Conservation (phyloP, 2,329 filamentous ascomycete species). For the Helminthosporium solani region DNA sequence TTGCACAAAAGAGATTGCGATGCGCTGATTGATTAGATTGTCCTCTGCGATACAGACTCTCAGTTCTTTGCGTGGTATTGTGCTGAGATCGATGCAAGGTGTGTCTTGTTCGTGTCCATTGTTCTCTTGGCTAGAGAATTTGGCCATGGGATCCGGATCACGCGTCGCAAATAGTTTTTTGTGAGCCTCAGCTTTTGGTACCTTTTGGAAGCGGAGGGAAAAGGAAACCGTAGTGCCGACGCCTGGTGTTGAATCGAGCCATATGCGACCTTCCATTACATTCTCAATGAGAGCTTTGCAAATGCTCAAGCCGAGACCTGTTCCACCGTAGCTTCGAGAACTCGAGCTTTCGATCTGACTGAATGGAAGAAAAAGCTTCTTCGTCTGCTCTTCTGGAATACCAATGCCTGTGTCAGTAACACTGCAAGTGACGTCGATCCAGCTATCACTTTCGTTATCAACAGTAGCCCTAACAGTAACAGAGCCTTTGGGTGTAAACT, state of each 20-base stretch:
- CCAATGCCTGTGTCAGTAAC: conserved; percentile 90
- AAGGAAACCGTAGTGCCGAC: conserved; percentile 75
- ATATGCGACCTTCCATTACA: conserved; percentile 84
- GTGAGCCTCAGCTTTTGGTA: conserved; percentile 61
- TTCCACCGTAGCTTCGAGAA: conserved; percentile 86
- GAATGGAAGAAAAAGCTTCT: conserved; percentile 88
- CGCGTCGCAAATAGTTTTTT: conserved; percentile 30
- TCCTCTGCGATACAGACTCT: conserved; percentile 93
- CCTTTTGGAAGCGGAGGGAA: conserved; percentile 82
- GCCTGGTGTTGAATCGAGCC: conserved; percentile 73
- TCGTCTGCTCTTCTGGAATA: conserved; percentile 77
- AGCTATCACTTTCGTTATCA: conserved; percentile 68
- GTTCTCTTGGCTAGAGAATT: conserved; percentile 54
- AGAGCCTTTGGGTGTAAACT: conserved; percentile 84
- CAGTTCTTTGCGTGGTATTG: conserved; percentile 73
- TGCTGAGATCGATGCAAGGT: conserved; percentile 55
- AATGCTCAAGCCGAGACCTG: conserved; percentile 86
- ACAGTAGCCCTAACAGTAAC: conserved; percentile 79
- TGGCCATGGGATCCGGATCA: conserved; percentile 57
- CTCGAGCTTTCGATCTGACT: conserved; percentile 91
- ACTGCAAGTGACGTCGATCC: conserved; percentile 76
- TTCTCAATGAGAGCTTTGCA: conserved; percentile 93
- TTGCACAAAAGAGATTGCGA: conserved; percentile 86
- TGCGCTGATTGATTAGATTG: conserved; percentile 91
- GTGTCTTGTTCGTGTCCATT: conserved; percentile 43